Evolutionary conservation across 2,329 filamentous ascomycete species (phyloP), one percentile per base, ranked within the genome.

Genomic region (Xylariaceae sp.): DNA sequence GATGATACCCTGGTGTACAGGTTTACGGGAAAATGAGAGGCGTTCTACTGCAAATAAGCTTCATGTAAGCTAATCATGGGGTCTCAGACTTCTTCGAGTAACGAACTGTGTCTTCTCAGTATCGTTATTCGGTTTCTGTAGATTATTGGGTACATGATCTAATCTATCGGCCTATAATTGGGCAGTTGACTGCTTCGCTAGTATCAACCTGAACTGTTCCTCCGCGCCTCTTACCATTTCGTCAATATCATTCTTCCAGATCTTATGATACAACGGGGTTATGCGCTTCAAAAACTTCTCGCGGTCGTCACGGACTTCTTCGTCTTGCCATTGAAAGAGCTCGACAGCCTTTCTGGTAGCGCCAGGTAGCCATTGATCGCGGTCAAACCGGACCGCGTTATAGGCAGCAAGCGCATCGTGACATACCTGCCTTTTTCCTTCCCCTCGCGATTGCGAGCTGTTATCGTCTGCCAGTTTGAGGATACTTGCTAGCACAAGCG

Each of bases 401-500:
- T 68, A 70, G 4, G 62, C 59, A 5, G 18, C 47, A 5, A 69
- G 58, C 3, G 65, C 62, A 17, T 58, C 53, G 34, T 46, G 54
- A n/a, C 63, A 64, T 31, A 66, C 36, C 28, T 58, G 45, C 2
- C 40, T 41, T 18, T 57, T 62, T 1, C 22, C 31, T 33, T 57
- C 50, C 18, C 34, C 41, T 3, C n/a, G 39, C 22, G 28, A 16
- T n/a, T 13, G 45, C 28, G 39, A 22, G 2, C 38, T 17, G 5
- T 42, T 3, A 12, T 45, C 38, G 42, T 63, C 50, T 12, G 57
- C 63, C 7, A 54, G 57, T n/a, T 56, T 50, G 6, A 66, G 51
- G 31, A 64, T 31, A 3, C 17, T 59, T n/a, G 61, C 60, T 19
- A 64, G 51, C 14, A 61, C 60, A 22, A 79, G 69, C 1, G 73